Evolutionary conservation across 805 yeast species (phyloP).

Genomic region (Sugiyamaella marilandica): DNA sequence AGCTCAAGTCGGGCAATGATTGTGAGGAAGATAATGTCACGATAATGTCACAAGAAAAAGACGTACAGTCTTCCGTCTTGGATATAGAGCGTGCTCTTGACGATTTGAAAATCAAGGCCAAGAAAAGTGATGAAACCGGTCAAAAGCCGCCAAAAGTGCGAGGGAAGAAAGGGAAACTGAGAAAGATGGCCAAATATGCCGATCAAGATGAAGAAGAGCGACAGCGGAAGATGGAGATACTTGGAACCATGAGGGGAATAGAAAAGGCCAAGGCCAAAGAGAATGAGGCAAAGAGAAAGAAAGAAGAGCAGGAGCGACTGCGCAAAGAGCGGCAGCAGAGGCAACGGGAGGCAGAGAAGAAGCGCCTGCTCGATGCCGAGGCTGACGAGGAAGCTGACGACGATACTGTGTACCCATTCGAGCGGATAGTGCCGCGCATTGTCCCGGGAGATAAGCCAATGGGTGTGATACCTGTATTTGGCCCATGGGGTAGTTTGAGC

Average conservation of each 20-base stretch:
- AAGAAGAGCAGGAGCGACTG: conserved; percentile 34
- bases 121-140: conserved; percentile 3
- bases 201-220: conserved; percentile 93
- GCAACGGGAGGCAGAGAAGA: conserved; percentile 40
- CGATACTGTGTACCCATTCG: conserved; percentile 39
- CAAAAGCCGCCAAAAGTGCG: conserved; percentile 46
- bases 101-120: conserved; percentile 12
- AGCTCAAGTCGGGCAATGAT: background rate
- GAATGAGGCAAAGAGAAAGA: conserved; percentile 34
- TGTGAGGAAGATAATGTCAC: conserved; percentile 1
- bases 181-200: conserved; percentile 80
- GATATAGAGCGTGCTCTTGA: conserved; percentile 30
- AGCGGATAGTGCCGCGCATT: conserved; percentile 32
- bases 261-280: conserved; percentile 36
- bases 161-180: conserved; percentile 80
- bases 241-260: conserved; percentile 73
- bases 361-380: conserved; percentile 39
- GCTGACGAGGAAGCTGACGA: conserved; percentile 29
- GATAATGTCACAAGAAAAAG: background rate
- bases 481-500: conserved; percentile 80
- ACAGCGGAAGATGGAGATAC: conserved; percentile 62
- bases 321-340: conserved; percentile 37
- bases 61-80: conserved; percentile 14
- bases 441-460: conserved; percentile 45
- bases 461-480: conserved; percentile 80